Base-by-base conservation (phyloP, 345 rosid species). In the Eutrema japonicum region DNA sequence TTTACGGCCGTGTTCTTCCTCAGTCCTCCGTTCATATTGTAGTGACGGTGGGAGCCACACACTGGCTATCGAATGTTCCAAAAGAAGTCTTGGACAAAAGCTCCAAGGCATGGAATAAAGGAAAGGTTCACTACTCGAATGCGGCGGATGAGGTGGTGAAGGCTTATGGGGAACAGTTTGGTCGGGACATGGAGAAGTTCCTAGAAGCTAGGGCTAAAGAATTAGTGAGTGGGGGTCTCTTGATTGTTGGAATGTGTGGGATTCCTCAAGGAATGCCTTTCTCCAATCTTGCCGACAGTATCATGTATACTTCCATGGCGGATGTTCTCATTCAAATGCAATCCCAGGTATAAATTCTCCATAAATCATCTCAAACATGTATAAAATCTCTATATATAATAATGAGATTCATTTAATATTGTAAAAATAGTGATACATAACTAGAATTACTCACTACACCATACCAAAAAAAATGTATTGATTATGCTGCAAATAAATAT, bases 231-330 rank as follows among this genome's bases (percentile, higher is more conserved):
- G 85, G 85, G 29, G 85, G 83, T 45, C 61, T 84, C 64, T 59
- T 82, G 72, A 56, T 73, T 18, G 66, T 82, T 62, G 70, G 83
- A 58, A 71, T 71, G 76, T 77, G 77, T 65, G 76, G 80, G 54
- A 71, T 71, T 57, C 76, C 80, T 71, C 49, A 18, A 55, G 77
- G 27, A 3, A 70, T 76, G 71, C 13, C 65, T 55, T 76, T 76
- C 73, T 76, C 79, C 12, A 52, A 45, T 69, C 70, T 63, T 62
- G 12, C 85, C 2, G 81, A 74, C 60, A 81, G 90, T 40, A 42
- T 88, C 10, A 85, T 88, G 86, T 84, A 78, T 67, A 73, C 71
- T 46, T 74, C 76, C 22, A 77, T 88, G 79, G 82, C 79, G 10
- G 72, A 79, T 10, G 71, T 72, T 70, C 83, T 88, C 29, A 52